Base-by-base conservation (phyloP, 306 rosid genomes). In the Cajanus cajan region DNA sequence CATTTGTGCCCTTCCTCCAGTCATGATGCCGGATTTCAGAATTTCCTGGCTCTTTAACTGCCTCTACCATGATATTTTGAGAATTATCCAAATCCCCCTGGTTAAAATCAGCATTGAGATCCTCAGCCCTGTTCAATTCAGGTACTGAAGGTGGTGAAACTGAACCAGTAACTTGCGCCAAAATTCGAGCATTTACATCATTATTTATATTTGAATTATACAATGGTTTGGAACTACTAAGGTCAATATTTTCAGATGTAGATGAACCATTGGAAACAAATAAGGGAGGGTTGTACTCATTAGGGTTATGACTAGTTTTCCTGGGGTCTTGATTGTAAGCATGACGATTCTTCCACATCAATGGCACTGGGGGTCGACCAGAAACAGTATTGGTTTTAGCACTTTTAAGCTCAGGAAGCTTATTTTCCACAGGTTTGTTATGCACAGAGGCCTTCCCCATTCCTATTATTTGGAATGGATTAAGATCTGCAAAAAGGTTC, bases 391-490 rank as follows among this genome's bases (percentile, higher is more conserved):
- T 90, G 71, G 81, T 87, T 78, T 78, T 88, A 4, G 78, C 66
- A 82, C 80, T 82, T 70, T 86, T 90, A 64, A 82, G 81, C 79
- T 88, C 99, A 57, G 85, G 92, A 70, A 71, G 82, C 80, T 87
- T 92, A 77, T 83, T 90, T 80, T 92, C 97, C 44, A 80, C 48
- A 33, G 96, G 75, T 76, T 84, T 90, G 80, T 90, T 86, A 77
- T 82, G 90, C 43, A 82, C 80, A 74, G 85, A 69, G 76, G 90
- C 73, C 87, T 90, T 95, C 73, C 94, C 92, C 44, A 91, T 90
- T 84, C 99, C 98, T 83, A 89, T 96, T 73, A 96, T 87, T 82
- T 78, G 95, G 86, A 96, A 93, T 16, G 98, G 97, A 71, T 93
- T 96, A 80, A 93, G 96, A 74, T 96, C 99, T 0, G 96, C 93